Percentiles rank a stretch among this genome's conserved stretches.
phyloP scores from a whole-genome alignment of 495 filamentous ascomycete genomes.

The Stereocaulon alpinum region DNA sequence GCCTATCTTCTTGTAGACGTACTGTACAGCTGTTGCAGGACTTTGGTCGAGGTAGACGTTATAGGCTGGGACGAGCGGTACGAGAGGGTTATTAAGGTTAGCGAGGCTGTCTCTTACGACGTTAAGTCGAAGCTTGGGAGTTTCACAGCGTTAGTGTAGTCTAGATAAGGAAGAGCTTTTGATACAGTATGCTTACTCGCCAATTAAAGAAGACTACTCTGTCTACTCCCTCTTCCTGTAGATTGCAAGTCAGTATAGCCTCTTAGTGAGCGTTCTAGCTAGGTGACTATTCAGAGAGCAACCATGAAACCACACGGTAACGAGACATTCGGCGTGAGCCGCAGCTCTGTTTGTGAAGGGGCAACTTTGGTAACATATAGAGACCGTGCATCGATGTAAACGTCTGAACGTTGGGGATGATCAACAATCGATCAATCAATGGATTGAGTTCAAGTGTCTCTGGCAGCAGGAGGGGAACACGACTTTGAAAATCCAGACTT shows the following conservation, averaged over 20 bases:
- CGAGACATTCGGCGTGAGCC: too few relatives aligned
- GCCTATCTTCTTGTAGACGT: not conserved
- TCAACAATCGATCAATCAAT: too few relatives aligned
- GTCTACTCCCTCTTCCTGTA: constrained; percentile 19
- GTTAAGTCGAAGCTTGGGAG: not conserved
- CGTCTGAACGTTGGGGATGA: too few relatives aligned
- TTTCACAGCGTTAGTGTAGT: not conserved
- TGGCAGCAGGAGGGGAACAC: too few relatives aligned
- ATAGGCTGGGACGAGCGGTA: constrained; percentile 14
- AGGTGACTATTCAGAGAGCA: too few relatives aligned
- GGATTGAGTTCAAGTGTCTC: too few relatives aligned
- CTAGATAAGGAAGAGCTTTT: not conserved
- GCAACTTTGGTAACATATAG: too few relatives aligned
- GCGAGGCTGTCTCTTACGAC: constrained; percentile 18
- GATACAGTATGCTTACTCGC: constrained; percentile 17
- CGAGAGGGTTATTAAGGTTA: constrained; percentile 13
- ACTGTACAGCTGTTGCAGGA: constrained; percentile 16
- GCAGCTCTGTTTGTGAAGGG: too few relatives aligned
- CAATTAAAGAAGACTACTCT: constrained; percentile 25
- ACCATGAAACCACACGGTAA: too few relatives aligned
- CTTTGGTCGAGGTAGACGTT: constrained; percentile 19
- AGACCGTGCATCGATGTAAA: too few relatives aligned
- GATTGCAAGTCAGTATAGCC: too few relatives aligned
- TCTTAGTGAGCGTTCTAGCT: too few relatives aligned
- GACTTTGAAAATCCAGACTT: not conserved